These are phyloP conservation scores for Malassezia vespertilionis DNA, from an alignment of 1,284 basidiomycete species.

Conservation along the genomic window DNA sequence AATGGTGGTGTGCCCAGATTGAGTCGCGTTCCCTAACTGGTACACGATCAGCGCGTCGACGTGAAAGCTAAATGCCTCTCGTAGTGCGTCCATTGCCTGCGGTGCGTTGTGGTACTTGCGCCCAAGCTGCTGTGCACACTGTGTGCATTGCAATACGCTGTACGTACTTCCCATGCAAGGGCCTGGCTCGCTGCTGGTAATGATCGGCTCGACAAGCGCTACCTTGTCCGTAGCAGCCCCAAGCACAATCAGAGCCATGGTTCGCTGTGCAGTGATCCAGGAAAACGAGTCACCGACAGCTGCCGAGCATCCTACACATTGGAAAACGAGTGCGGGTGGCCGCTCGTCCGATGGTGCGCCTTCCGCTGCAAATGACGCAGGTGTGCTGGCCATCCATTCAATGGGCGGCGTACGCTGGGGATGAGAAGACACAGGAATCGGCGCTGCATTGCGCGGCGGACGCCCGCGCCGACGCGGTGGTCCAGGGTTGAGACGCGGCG, in stretches of 20 bases:
- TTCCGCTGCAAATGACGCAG: no score
- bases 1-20: no score
- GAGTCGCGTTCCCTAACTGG: background rate
- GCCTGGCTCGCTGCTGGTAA: slow-evolving; percentile 19
- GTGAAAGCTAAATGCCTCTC: slow-evolving; percentile 22
- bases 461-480: no score
- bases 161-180: slow-evolving; percentile 24
- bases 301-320: slow-evolving; percentile 22
- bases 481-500: no score
- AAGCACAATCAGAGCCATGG: slow-evolving; percentile 28
- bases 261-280: slow-evolving; percentile 23
- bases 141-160: slow-evolving; percentile 18
- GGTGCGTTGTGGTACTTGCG: slow-evolving; percentile 27
- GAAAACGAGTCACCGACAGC: slow-evolving; percentile 25
- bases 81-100: slow-evolving; percentile 19
- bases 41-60: slow-evolving; percentile 18
- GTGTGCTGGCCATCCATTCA: no score
- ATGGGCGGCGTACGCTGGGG: no score
- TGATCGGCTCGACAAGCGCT: background rate
- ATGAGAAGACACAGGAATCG: no score
- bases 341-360: background rate
- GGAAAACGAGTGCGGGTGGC: slow-evolving; percentile 24
- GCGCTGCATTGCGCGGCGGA: no score
- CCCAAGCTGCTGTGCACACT: slow-evolving; percentile 19
- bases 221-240: slow-evolving; percentile 21